These are phyloP conservation scores for Solanum pinnatisectum DNA, from an alignment of 257 asterid species.

Conservation along the genomic window DNA sequence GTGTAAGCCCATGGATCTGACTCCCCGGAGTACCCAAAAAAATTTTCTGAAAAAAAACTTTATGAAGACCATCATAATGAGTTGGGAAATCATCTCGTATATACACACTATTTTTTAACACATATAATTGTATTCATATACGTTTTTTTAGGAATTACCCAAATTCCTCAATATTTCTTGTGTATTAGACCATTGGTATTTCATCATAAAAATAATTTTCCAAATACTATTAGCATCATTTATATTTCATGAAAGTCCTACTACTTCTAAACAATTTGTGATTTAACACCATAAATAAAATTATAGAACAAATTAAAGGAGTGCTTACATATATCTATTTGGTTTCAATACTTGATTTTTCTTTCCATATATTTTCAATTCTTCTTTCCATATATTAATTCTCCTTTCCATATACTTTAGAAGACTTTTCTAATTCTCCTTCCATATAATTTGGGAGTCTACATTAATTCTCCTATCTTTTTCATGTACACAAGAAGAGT, in stretches of 20 bases:
- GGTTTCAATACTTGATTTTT: neutral
- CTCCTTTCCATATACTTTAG: neutral
- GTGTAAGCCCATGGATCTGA: too few relatives aligned
- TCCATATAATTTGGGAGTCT: neutral
- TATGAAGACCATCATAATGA: too few relatives aligned
- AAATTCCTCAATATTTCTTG: too few relatives aligned
- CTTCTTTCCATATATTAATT: neutral
- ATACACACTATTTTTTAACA: too few relatives aligned
- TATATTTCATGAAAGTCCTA: neutral
- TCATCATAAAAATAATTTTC: neutral
- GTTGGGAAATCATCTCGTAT: too few relatives aligned
- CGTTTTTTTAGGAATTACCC: rapidly evolving
- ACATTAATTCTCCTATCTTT: too few relatives aligned
- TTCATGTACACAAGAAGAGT: neutral
- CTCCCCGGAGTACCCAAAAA: too few relatives aligned
- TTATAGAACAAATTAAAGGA: neutral
- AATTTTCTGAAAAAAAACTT: too few relatives aligned
- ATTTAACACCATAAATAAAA: neutral
- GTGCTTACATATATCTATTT: neutral
- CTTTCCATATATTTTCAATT: neutral
- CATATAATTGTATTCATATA: too few relatives aligned
- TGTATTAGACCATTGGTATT: too few relatives aligned
- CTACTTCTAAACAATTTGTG: too few relatives aligned
- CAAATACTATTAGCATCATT: neutral
- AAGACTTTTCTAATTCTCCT: neutral